Base-by-base conservation (phyloP, 768 basidiomycete species). In the Mycena galopus region DNA sequence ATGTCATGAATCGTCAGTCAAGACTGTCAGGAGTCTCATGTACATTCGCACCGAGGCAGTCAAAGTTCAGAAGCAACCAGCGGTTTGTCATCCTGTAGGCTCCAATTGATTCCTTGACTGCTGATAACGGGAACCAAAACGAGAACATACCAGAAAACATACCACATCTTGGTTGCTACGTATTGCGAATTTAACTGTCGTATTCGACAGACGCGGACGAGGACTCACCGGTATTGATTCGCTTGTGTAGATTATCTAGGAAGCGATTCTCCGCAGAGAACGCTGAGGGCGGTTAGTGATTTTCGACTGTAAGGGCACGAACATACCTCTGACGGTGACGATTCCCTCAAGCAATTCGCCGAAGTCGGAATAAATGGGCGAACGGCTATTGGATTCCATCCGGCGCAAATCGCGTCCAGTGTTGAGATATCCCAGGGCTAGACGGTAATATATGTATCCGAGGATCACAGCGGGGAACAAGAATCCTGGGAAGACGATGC, bases 331-430 rank as follows among this genome's bases (percentile, higher is more conserved):
- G 51, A 97, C 94, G 5, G 96, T 96, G 25, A 96, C 93, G 55
- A 97, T 94, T 25, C 96, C 96, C 62, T 96, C 94, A 23, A 97
- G 81, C 11, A 96, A 81, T 78, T 96, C 95, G 16, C 90, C 89
- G 73, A 95, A 96, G 65, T 92, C 93, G 8, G 93, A 92, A 81
- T 93, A 95, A 72, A 95, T 95, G 0, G 95, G 94, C 0, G 93
- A 94, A 16, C 94, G 87, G 1, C 93, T 90, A 76, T 95, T 97
- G 1, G 95, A 94, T 79, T 97, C 96, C 91, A 98, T 95, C 23
- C 96, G 88, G 67, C 95, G 88, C 25, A 97, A 83, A 78, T 96
- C 95, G 55, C 96, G 89, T 0, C 94, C 94, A 1, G 94, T 94
- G 75, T 91, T 91, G 65, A 94, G 83, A 79, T 94, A 94, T 1